phyloP scores from a whole-genome alignment of 148 eudicot genomes.

The Arctostaphylos glauca region DNA sequence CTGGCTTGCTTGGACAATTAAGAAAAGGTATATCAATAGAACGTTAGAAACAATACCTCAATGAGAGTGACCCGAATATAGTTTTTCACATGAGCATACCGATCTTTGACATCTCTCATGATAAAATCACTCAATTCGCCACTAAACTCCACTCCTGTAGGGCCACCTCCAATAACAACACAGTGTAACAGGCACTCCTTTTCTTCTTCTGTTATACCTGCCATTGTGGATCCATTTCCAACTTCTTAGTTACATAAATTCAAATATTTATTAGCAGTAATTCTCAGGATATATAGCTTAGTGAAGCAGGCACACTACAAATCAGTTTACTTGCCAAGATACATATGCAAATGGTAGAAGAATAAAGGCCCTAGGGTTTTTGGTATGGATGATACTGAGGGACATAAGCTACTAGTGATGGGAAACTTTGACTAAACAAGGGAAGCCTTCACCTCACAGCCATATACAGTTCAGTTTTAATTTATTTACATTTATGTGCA shows the following conservation, averaged over 20 bases:
- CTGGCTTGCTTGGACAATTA: background rate
- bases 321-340: background rate
- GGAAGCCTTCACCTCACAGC: background rate
- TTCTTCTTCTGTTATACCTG: conserved; percentile 82
- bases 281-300: background rate
- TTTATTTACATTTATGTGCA: background rate
- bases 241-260: background rate
- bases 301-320: background rate
- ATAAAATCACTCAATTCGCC: conserved; percentile 92
- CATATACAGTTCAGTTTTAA: background rate
- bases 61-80: conserved; percentile 72
- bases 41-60: conserved; percentile 46
- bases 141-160: conserved; percentile 92
- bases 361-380: background rate
- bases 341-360: background rate
- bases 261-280: background rate
- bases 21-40: background rate
- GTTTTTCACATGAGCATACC: conserved; percentile 75
- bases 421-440: background rate
- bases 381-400: background rate
- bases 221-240: background rate
- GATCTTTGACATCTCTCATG: conserved; percentile 60
- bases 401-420: background rate
- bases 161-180: conserved; percentile 93
- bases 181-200: conserved; percentile 73